phyloP scores from a whole-genome alignment of 148 eudicot genomes.

The Persicaria maculosa region DNA sequence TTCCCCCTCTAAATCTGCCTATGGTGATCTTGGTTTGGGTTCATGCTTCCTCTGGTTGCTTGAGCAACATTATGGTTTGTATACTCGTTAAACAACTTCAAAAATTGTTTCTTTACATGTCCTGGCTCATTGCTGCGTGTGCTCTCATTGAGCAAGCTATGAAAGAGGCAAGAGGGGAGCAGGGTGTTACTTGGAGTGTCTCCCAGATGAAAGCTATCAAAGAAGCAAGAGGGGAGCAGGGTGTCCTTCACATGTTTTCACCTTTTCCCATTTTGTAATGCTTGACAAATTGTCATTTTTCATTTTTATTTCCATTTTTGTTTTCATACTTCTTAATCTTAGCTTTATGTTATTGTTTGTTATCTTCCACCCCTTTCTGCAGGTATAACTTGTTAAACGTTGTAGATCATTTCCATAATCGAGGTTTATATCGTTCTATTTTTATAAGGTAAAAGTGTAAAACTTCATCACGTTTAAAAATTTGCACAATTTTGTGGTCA shows the following conservation, averaged over 20 bases:
- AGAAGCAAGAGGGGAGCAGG: slow-evolving; percentile 49
- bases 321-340: not conserved
- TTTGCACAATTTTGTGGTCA: not conserved
- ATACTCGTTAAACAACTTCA: no score
- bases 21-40: no score
- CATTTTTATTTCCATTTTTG: no score
- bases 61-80: no score
- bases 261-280: not conserved
- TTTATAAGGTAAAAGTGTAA: slow-evolving; percentile 48
- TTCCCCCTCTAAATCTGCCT: no score
- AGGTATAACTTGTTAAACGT: slow-evolving; percentile 80
- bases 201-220: no score
- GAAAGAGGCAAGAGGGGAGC: no score
- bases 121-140: no score
- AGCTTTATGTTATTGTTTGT: not conserved
- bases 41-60: no score
- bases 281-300: not conserved
- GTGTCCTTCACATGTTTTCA: slow-evolving; percentile 24
- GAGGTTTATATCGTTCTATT: slow-evolving; percentile 79
- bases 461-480: no score
- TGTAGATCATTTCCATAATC: slow-evolving; percentile 70
- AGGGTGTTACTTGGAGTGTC: no score
- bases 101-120: no score
- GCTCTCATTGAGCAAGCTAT: slow-evolving; percentile 86
- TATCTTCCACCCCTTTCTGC: slow-evolving; percentile 11